These are phyloP conservation scores for Alternaria hordeiaustralica DNA, from an alignment of 2,329 filamentous ascomycete species.

Conservation along the genomic window DNA sequence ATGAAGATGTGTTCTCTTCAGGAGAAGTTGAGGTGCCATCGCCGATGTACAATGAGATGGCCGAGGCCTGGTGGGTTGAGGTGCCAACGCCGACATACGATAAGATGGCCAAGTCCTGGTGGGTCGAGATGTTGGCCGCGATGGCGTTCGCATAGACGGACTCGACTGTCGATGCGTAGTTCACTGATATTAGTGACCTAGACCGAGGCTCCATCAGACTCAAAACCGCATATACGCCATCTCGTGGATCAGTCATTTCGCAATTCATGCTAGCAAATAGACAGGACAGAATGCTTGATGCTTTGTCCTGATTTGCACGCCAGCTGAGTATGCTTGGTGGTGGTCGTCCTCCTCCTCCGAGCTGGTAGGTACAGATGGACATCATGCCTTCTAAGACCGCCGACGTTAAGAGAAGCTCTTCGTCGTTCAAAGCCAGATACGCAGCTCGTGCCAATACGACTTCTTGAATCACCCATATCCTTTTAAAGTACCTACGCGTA, in stretches of 20 bases:
- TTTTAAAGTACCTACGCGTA: conserved; percentile 14
- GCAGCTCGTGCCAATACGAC: conserved; percentile 14
- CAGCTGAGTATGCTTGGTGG: not conserved
- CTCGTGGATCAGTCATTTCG: conserved; percentile 6
- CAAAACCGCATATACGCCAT: conserved; percentile 15
- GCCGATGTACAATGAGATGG: too few species aligned
- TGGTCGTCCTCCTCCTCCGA: too few species aligned
- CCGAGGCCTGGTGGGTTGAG: too few species aligned
- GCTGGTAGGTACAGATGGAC: too few species aligned
- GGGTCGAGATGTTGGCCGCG: not conserved
- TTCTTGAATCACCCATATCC: conserved; percentile 28
- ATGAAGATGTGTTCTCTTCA: too few species aligned
- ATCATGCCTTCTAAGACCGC: not conserved
- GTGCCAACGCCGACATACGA: too few species aligned
- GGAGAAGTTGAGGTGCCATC: too few species aligned
- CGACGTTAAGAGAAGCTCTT: not conserved
- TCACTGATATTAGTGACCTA: conserved; percentile 1
- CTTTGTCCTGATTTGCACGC: too few species aligned
- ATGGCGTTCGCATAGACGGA: not conserved
- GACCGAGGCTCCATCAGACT: conserved; percentile 9
- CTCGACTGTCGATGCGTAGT: conserved; percentile 7
- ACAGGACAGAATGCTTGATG: not conserved
- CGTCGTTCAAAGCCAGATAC: conserved; percentile 6
- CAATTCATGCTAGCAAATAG: not conserved
- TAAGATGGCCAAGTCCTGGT: not conserved